These are phyloP conservation scores for Trametes maxima DNA, from an alignment of 768 basidiomycete species.

Conservation along the genomic window DNA sequence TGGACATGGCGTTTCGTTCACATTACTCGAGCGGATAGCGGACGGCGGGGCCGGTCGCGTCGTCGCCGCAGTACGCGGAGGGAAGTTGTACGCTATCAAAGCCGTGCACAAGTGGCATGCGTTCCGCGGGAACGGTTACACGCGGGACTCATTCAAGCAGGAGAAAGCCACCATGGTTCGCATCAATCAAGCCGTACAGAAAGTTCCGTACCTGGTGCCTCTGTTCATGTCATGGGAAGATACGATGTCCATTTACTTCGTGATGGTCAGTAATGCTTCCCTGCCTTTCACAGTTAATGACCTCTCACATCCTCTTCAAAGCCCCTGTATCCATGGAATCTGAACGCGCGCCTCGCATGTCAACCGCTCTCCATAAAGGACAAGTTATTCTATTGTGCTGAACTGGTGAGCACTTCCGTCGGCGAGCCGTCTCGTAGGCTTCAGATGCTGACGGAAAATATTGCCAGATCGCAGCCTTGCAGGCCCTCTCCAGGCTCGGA, in stretches of 20 bases:
- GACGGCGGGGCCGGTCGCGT: background rate
- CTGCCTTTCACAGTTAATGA: too few species aligned
- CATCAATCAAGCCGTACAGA: background rate
- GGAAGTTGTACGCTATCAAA: conserved; percentile 4
- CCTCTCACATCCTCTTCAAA: background rate
- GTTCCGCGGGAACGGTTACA: background rate
- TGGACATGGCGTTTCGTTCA: background rate
- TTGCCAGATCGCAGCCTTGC: conserved; percentile 32
- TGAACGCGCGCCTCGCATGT: background rate
- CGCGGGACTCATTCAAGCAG: background rate
- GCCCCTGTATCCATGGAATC: conserved; percentile 1
- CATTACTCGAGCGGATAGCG: background rate
- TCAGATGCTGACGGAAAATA: too few species aligned
- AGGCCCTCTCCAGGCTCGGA: conserved; percentile 41
- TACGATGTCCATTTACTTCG: too few species aligned
- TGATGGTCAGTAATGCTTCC: too few species aligned
- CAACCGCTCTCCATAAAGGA: background rate
- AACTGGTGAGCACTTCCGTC: conserved; percentile 13
- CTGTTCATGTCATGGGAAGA: too few species aligned
- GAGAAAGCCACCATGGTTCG: conserved; percentile 6
- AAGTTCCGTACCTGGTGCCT: too few species aligned
- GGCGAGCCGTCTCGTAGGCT: too few species aligned
- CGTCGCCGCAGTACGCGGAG: background rate
- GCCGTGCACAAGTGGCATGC: background rate
- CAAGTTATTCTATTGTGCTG: conserved; percentile 13